phyloP scores from a whole-genome alignment of 768 basidiomycete genomes.

The Boletus rex-veris region DNA sequence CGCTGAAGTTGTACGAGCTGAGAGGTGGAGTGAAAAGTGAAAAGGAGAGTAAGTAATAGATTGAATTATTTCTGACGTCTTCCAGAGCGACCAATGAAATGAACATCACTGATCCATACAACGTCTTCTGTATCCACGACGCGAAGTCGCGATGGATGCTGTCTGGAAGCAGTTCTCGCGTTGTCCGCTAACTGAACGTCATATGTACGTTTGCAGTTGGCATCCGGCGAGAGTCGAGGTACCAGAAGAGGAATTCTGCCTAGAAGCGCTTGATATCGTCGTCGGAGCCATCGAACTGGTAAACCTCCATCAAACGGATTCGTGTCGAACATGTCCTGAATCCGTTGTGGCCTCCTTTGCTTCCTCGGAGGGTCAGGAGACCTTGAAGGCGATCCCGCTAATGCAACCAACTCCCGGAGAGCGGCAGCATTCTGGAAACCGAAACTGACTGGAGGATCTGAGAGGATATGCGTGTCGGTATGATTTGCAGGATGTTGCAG shows the following conservation, averaged over 20 bases:
- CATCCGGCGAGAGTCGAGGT: conserved; percentile 20
- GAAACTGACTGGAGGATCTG: conserved; percentile 30
- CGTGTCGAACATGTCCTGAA: neutral
- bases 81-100: neutral
- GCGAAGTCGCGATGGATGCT: conserved; percentile 19
- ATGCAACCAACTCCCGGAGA: conserved; percentile 43
- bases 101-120: conserved; percentile 32
- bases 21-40: neutral
- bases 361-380: conserved; percentile 32
- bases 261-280: conserved; percentile 60
- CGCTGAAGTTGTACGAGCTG: neutral
- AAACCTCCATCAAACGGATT: conserved; percentile 18
- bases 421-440: conserved; percentile 43
- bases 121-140: conserved; percentile 30
- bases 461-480: conserved; percentile 7
- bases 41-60: neutral
- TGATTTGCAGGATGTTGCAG: conserved; percentile 16
- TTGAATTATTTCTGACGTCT: conserved; percentile 1
- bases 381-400: conserved; percentile 37
- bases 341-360: conserved; percentile 3
- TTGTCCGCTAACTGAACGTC: conserved; percentile 31
- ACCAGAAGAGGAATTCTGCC: conserved; percentile 55
- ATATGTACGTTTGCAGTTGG: conserved; percentile 18
- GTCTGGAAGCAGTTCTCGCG: conserved; percentile 24
- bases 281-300: conserved; percentile 35